Base-by-base conservation (phyloP, 441 rosid genomes). In the Aleurites moluccanus region DNA sequence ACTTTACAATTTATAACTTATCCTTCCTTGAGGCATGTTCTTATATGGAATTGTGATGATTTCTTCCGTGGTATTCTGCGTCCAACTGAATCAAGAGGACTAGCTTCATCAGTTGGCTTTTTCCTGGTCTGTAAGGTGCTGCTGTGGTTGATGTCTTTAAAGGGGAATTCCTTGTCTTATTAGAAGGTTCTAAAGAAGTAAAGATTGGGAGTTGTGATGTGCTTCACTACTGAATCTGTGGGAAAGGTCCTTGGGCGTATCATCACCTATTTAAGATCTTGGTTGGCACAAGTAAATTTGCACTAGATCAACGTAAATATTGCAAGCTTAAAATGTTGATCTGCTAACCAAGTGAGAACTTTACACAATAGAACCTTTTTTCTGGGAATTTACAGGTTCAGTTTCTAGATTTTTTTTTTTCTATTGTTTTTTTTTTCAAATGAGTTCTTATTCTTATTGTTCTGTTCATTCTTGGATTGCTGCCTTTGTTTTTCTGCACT, bases 31-130 rank as follows among this genome's bases (percentile, higher is more conserved):
- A 10, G 72, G 70, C 21, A 18, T 53, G 3, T 49, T 38, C 16
- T 27, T 52, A 27, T 45, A 42, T 66, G 11, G 66, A 67, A 33
- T 66, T 64, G 23, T 47, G 69, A 50, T 50, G 23, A 20, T 66
- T 42, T 74, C 56, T 64, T 73, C 55, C 63, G 52, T 14, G 62
- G 77, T 63, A 65, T 64, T 64, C 42, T 25, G 25, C 53, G 14
- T 42, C 50, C 13, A 42, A 15, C 9, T 64, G 14, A 33, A 28
- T 65, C 28, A 56, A 40, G 77, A 27, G 44, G 42, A 42, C 65
- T 38, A 38, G 40, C 9, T 0, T 6, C 40, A 38, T 35, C 38
- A 35, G 5, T 38, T 38, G 40, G 6, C 40, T 38, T 38, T 38
- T 38, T 38, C 7, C 40, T 56, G 64, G n/a, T 18, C 7, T 8